Evolutionary conservation across 2,329 filamentous ascomycete species (phyloP).

Genomic region (Aspergillus tubingensis): DNA sequence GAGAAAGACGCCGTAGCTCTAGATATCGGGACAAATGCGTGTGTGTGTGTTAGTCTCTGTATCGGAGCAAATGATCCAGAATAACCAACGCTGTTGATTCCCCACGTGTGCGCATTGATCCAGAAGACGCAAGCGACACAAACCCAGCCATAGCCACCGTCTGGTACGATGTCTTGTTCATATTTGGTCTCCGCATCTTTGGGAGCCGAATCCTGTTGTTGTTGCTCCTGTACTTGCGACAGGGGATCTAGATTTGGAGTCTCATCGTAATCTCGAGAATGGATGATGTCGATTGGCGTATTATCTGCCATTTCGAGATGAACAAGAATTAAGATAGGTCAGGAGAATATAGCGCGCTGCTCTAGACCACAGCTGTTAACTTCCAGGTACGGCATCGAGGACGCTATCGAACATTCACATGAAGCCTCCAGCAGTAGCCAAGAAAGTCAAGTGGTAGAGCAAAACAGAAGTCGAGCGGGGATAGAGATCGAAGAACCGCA

Average conservation of each 20-base stretch:
- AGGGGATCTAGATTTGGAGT: neutral
- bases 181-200: slow-evolving; percentile 33
- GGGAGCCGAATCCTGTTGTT: slow-evolving; percentile 12
- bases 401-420: neutral
- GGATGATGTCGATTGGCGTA: slow-evolving; percentile 34
- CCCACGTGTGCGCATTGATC: slow-evolving; percentile 74
- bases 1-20: slow-evolving; percentile 60
- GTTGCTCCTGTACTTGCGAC: slow-evolving; percentile 2
- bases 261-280: slow-evolving; percentile 21
- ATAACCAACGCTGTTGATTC: slow-evolving; percentile 63
- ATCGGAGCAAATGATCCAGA: neutral
- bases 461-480: neutral
- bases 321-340: neutral
- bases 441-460: neutral
- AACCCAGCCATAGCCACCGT: slow-evolving; percentile 65
- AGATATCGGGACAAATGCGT: neutral
- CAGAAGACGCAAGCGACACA: slow-evolving; percentile 57
- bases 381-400: neutral
- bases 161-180: slow-evolving; percentile 43
- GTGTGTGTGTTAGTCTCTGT: neutral
- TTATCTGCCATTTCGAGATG: slow-evolving; percentile 34
- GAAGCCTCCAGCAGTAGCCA: neutral
- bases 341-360: neutral
- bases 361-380: neutral
- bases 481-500: neutral